A percentile compares a stretch with the other conserved stretches of the same genome.
These are phyloP conservation scores for Xylona heveae DNA, from an alignment of 495 filamentous ascomycete species.

Conservation along the genomic window DNA sequence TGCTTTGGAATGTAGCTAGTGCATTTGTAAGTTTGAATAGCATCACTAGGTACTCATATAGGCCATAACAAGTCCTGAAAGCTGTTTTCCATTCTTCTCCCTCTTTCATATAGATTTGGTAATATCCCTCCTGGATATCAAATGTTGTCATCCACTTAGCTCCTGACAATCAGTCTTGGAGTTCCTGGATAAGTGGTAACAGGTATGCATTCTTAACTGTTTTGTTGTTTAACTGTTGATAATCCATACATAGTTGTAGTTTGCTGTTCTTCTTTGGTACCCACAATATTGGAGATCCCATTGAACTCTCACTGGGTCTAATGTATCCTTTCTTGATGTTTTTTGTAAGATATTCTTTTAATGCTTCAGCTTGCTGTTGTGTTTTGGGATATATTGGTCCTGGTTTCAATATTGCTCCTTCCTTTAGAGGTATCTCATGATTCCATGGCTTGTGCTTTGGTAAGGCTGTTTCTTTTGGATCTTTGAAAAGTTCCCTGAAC, in stretches of 20 bases:
- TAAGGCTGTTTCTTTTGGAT: too few species aligned
- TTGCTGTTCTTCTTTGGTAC: constrained; percentile 2
- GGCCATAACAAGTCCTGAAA: constrained; percentile 6
- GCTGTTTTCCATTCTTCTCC: constrained; percentile 11
- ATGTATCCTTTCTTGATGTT: too few species aligned
- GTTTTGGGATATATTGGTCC: too few species aligned
- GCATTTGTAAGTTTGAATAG: constrained; percentile 7
- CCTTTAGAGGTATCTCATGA: too few species aligned
- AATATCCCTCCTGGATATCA: constrained; percentile 3
- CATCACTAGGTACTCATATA: constrained; percentile 8
- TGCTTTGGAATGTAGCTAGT: not conserved
- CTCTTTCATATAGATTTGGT: constrained; percentile 4
- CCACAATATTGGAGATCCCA: constrained; percentile 2
- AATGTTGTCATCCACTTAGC: constrained; percentile 3
- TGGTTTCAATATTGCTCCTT: too few species aligned
- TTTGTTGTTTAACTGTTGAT: constrained; percentile 2
- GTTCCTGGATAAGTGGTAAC: not conserved
- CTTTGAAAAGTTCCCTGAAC: too few species aligned
- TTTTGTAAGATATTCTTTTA: too few species aligned
- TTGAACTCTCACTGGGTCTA: too few species aligned
- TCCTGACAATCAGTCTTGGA: not conserved
- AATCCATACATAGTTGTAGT: constrained; percentile 4
- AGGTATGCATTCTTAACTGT: constrained; percentile 4
- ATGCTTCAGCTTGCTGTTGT: too few species aligned
- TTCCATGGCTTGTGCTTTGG: too few species aligned